Conservation (phyloP, 805 yeast species). For the Nakazawaea laoshanensis region DNA sequence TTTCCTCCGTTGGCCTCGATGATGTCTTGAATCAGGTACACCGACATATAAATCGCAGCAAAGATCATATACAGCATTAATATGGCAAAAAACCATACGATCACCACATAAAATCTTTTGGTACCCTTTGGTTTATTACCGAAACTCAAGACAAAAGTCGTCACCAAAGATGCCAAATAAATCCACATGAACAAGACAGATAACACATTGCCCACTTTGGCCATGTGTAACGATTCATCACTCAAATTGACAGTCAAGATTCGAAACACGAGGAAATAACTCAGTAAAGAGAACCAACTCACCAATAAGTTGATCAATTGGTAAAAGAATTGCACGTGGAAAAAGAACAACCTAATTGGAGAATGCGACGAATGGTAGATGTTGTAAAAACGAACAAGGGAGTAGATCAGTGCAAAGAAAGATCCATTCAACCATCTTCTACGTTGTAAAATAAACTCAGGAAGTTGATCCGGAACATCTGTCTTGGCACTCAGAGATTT, state of each 20-base stretch:
- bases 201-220: conserved; percentile 60
- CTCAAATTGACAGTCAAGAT: conserved; percentile 78
- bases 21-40: conserved; percentile 42
- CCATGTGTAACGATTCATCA: conserved; percentile 28
- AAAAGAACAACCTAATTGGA: conserved; percentile 51
- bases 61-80: conserved; percentile 85
- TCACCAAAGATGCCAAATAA: conserved; percentile 69
- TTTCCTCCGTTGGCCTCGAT: conserved; percentile 22
- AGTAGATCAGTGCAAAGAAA: conserved; percentile 86
- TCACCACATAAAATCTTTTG: conserved; percentile 61
- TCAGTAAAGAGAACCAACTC: conserved; percentile 90
- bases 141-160: conserved; percentile 82
- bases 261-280: conserved; percentile 84
- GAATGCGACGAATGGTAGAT: conserved; percentile 79
- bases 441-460: conserved; percentile 85
- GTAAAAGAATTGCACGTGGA: conserved; percentile 74
- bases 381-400: conserved; percentile 67
- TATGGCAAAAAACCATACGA: conserved; percentile 75
- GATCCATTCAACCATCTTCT: conserved; percentile 97
- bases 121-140: conserved; percentile 96
- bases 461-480: conserved; percentile 85
- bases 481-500: conserved; percentile 87
- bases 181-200: conserved; percentile 81
- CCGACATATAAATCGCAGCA: conserved; percentile 77
- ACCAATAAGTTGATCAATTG: conserved; percentile 67